Base-by-base conservation (phyloP, 345 rosid species). In the Camelina hispida region DNA sequence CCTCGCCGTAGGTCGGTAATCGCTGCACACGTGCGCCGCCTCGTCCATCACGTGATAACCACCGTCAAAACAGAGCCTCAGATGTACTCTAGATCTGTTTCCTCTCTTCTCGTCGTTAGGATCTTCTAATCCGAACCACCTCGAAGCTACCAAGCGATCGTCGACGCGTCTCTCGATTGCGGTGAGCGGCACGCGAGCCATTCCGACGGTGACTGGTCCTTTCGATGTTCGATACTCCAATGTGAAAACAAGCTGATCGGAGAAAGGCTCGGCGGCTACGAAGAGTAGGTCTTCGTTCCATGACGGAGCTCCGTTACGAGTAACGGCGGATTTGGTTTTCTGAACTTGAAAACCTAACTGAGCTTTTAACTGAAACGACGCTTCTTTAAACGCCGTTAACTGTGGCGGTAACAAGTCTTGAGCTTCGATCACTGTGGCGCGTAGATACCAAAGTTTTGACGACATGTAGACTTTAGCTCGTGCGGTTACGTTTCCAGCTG, bases 21-120 rank as follows among this genome's bases (percentile, higher is more conserved):
- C 97, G 66, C 98, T 91, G 79, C 96, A 88, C 74, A 86, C 81
- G 79, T 88, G 87, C 43, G 94, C 94, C 43, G 90, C 85, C 81
- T 93, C 98, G 55, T 93, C 98, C 87, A 88, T 89, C 83, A 93
- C 97, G 81, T 93, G 97, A 81, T 93, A 93, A 9, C 98, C 96
- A 0, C 97, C 98, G 54, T 93, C 98, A 58, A 91, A 91, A 66
- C 96, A 93, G 60, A 91, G 66, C 64, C 96, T 77, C 38, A 93
- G 48, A 53, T 93, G 98, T 1, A 87, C 81, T 82, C 97, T 86
- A 10, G 96, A 92, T 81, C 85, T 88, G 84, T 86, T 91, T 30
- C 75, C 67, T 46, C 74, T 69, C 51, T 84, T 85, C n/a, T 87
- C 91, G 34, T 79, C 79, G 53, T 62, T 82, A 7, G 84, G 81